phyloP scores from a whole-genome alignment of 78 protist species.

The Dictyostelium firmibasis region DNA sequence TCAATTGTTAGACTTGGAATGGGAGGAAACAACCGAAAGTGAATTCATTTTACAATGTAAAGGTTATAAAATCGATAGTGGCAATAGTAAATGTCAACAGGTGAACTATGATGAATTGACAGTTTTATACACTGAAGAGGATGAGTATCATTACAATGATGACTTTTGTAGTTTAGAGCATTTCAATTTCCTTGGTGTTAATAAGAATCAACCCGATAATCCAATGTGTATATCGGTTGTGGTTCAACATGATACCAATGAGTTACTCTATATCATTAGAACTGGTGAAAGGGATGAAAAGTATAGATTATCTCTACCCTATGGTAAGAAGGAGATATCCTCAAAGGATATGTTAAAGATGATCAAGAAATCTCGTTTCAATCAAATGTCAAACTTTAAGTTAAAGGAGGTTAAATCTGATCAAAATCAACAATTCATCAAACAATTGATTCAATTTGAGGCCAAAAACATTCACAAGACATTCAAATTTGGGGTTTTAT shows the following conservation, averaged over 20 bases:
- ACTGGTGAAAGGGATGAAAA: conserved; percentile 58
- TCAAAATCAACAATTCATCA: conserved; percentile 1
- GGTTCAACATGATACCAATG: not conserved
- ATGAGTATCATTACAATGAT: conserved; percentile 27
- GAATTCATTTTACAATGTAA: not conserved
- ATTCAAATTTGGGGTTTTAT: conserved; percentile 87
- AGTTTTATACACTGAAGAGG: conserved; percentile 20
- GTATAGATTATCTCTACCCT: conserved; percentile 14
- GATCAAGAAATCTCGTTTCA: conserved; percentile 59
- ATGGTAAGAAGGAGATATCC: conserved; percentile 28
- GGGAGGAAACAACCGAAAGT: conserved; percentile 26
- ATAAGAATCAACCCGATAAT: conserved; percentile 26
- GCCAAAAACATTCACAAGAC: conserved; percentile 50
- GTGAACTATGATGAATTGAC: not conserved
- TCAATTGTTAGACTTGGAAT: not conserved
- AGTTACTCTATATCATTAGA: conserved; percentile 55
- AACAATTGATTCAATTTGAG: conserved; percentile 32
- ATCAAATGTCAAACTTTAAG: conserved; percentile 24
- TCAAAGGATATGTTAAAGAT: conserved; percentile 63
- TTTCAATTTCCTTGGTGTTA: conserved; percentile 49
- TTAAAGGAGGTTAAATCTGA: conserved; percentile 36
- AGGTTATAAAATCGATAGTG: conserved; percentile 57
- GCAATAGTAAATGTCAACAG: not conserved
- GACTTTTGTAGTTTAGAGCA: conserved; percentile 25
- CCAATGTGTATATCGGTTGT: conserved; percentile 4